Percentiles rank a stretch among this genome's conserved stretches.
phyloP scores from a whole-genome alignment of 495 filamentous ascomycete species.

The Podospora pseudopauciseta region DNA sequence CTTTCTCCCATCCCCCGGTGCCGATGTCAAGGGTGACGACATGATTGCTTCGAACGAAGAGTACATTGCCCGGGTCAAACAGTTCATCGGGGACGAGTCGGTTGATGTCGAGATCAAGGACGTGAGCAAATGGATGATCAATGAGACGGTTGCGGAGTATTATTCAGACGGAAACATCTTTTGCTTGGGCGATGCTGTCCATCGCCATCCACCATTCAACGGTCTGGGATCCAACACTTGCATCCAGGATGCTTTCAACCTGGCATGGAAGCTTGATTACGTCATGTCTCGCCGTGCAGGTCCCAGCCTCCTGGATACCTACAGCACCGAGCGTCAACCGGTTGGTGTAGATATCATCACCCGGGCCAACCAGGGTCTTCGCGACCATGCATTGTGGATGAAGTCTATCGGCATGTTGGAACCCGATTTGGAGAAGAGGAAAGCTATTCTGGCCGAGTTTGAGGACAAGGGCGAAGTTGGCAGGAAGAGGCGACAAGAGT shows the following conservation, averaged over 20 bases:
- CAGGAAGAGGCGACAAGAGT: conserved; percentile 21
- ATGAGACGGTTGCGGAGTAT: conserved; percentile 41
- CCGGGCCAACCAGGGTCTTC: conserved; percentile 39
- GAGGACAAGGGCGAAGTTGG: conserved; percentile 28
- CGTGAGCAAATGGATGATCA: conserved; percentile 42
- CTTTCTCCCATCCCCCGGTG: conserved; percentile 33
- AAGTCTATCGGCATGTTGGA: conserved; percentile 36
- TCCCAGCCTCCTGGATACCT: conserved; percentile 31
- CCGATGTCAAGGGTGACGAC: conserved; percentile 30
- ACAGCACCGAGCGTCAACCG: conserved; percentile 41
- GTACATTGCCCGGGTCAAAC: conserved; percentile 38
- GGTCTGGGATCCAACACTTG: conserved; percentile 50
- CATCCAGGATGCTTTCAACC: conserved; percentile 48
- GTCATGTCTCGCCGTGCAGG: conserved; percentile 37
- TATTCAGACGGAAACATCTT: conserved; percentile 43
- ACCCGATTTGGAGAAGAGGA: conserved; percentile 24
- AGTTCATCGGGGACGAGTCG: conserved; percentile 52
- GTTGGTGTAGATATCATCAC: conserved; percentile 38
- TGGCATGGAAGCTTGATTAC: conserved; percentile 48
- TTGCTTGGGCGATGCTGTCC: conserved; percentile 47
- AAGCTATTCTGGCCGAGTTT: conserved; percentile 28
- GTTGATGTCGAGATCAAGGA: conserved; percentile 34
- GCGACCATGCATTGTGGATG: conserved; percentile 35
- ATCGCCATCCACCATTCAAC: conserved; percentile 47
- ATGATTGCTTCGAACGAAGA: conserved; percentile 34